These are phyloP conservation scores for Solanum chiquidenum DNA, from an alignment of 257 asterid species.

Conservation along the genomic window DNA sequence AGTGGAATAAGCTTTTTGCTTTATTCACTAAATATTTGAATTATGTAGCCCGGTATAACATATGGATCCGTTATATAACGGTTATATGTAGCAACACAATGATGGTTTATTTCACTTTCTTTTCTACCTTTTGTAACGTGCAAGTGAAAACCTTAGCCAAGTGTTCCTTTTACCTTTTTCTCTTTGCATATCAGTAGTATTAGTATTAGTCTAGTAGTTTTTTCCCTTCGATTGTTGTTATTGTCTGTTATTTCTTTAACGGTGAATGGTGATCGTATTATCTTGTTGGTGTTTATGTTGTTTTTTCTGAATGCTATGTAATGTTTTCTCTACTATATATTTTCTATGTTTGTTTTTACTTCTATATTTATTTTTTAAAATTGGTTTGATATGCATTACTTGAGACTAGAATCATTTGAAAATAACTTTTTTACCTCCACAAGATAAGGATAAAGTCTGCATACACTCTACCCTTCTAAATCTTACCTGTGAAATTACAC, in stretches of 20 bases:
- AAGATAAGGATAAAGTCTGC: not conserved
- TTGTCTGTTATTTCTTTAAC: not conserved
- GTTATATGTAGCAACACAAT: constrained; percentile 26
- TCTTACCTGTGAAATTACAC: not conserved
- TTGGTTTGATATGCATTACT: no score
- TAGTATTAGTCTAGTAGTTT: not conserved
- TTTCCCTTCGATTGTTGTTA: rapidly evolving
- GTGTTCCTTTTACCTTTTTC: not conserved
- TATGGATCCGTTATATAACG: constrained; percentile 51
- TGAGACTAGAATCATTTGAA: no score
- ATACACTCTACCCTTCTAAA: not conserved
- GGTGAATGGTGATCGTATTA: not conserved
- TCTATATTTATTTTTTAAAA: no score
- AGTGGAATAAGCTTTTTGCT: constrained; percentile 20
- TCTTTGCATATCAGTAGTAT: not conserved
- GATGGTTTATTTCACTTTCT: constrained; percentile 7
- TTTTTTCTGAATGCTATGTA: not conserved
- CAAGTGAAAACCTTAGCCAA: not conserved
- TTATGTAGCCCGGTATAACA: constrained; percentile 32
- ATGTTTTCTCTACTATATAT: not conserved
- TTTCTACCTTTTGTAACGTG: not conserved
- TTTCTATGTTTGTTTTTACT: no score
- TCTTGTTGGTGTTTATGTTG: rapidly evolving
- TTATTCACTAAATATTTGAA: constrained; percentile 23
- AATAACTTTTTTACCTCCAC: not conserved